Base-by-base conservation (phyloP, 1,284 basidiomycete species). In the Heimioporus punctisporus region DNA sequence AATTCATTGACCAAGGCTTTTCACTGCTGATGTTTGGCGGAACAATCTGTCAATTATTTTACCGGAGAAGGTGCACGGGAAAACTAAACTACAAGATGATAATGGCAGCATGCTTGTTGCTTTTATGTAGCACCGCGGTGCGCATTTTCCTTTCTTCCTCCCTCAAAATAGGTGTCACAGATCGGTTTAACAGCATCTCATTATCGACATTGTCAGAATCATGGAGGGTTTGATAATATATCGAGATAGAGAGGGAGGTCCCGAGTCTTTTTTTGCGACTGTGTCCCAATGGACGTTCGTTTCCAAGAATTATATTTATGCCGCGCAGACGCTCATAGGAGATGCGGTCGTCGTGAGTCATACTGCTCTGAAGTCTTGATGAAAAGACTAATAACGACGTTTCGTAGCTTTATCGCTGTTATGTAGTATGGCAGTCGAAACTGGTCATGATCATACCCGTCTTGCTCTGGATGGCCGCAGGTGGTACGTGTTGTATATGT, bases 1-100 rank as follows among this genome's bases (percentile, higher is more conserved):
- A 23, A 31, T 17, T 14, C 11, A 9, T 21, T 21, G 25, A 21
- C 23, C 25, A 24, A 54, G 52, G 54, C 14, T 54, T 48, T 37
- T 56, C 52, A 19, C 19, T 56, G 42, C 23, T 56, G 42, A 56
- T 56, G 54, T 56, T 56, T 24, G 55, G 55, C 9, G 52, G 23
- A n/a, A 55, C 55, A 21, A 39, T 55, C 5, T 45, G 47, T 46
- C 46, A 46, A 6, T 30, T 56, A n/a, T 23, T 28, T 23, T 55
- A 21, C 39, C 47, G 37, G 24, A n/a, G n/a, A 17, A 43, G 47
- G 21, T 26, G 30, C 28, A 34, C 46, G 11, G 17, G 26, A 12
- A 40, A 21, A 7, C 9, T 56, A 21, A 56, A 47, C 14, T 37
- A 10, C 19, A 43, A 14, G 14, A 49, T 56, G 52, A 15, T 55